A percentile compares a stretch with the other conserved stretches of the same genome.
These are phyloP conservation scores for Selaginella tamariscina DNA, from an alignment of 75 land plant species.

Conservation along the genomic window DNA sequence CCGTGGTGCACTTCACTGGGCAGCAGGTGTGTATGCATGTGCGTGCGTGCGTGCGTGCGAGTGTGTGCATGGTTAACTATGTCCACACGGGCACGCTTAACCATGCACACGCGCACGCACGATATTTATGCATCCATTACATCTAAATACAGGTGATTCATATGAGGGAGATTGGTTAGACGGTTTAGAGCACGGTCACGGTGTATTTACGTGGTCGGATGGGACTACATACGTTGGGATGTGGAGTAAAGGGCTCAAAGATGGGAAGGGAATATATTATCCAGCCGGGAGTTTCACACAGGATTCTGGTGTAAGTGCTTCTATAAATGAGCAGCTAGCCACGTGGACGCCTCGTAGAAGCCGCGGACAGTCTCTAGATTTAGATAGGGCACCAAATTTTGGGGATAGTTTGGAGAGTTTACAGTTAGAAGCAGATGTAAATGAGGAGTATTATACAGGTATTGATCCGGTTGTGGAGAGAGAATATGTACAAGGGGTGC, in stretches of 20 bases:
- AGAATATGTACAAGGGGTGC: constrained; percentile 96
- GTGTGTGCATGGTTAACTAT: no score
- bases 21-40: no score
- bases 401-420: constrained; percentile 28
- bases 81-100: no score
- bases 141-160: constrained; percentile 62
- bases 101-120: no score
- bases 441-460: constrained; percentile 15
- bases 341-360: neutral
- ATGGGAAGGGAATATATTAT: constrained; percentile 85
- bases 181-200: constrained; percentile 89
- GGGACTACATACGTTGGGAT: constrained; percentile 82
- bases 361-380: neutral
- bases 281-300: constrained; percentile 53
- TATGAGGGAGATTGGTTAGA: constrained; percentile 84
- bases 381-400: constrained; percentile 15
- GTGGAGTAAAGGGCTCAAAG: constrained; percentile 92
- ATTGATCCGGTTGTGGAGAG: constrained; percentile 47
- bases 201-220: constrained; percentile 75
- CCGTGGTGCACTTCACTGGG: constrained; percentile 80
- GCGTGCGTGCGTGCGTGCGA: no score
- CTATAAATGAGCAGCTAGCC: constrained; percentile 27
- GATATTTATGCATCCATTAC: no score
- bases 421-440: constrained; percentile 26
- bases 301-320: constrained; percentile 37